phyloP scores from a whole-genome alignment of 2,329 filamentous ascomycete genomes.

The Neurospora crassa region DNA sequence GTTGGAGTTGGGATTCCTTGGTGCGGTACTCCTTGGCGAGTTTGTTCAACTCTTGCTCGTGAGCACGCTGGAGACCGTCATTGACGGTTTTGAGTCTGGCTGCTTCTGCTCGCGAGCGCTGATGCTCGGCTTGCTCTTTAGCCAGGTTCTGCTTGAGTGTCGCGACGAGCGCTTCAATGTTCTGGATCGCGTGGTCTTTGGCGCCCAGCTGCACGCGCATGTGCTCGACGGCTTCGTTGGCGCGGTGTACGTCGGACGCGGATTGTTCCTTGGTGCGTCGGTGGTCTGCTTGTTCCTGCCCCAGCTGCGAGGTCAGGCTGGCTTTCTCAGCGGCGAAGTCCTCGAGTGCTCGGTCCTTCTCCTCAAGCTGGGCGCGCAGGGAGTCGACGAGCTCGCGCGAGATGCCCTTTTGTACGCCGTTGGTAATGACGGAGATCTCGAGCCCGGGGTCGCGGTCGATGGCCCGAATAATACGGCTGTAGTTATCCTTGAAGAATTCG shows the following conservation, averaged over 20 bases:
- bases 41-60: constrained; percentile 47
- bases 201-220: constrained; percentile 21
- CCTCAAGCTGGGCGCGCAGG: constrained; percentile 65
- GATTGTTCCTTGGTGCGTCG: constrained; percentile 52
- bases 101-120: constrained; percentile 55
- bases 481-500: constrained; percentile 94
- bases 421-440: constrained; percentile 71
- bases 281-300: constrained; percentile 67
- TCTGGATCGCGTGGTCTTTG: constrained; percentile 21
- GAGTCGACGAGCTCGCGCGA: constrained; percentile 90
- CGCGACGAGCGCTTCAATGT: constrained; percentile 5
- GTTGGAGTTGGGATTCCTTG: constrained; percentile 18
- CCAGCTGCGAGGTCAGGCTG: constrained; percentile 44
- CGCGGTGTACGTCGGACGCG: constrained; percentile 38
- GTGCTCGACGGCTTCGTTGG: constrained; percentile 23
- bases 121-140: constrained; percentile 47
- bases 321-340: constrained; percentile 36
- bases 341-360: constrained; percentile 50
- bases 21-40: constrained; percentile 25
- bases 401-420: constrained; percentile 78
- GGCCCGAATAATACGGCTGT: constrained; percentile 70
- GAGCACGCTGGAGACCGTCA: constrained; percentile 59
- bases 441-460: constrained; percentile 86
- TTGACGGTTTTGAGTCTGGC: constrained; percentile 52
- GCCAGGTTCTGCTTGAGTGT: constrained; percentile 19